Evolutionary conservation across 371 early-diverging fungal species (phyloP).

Genomic region (Smittium culicis): DNA sequence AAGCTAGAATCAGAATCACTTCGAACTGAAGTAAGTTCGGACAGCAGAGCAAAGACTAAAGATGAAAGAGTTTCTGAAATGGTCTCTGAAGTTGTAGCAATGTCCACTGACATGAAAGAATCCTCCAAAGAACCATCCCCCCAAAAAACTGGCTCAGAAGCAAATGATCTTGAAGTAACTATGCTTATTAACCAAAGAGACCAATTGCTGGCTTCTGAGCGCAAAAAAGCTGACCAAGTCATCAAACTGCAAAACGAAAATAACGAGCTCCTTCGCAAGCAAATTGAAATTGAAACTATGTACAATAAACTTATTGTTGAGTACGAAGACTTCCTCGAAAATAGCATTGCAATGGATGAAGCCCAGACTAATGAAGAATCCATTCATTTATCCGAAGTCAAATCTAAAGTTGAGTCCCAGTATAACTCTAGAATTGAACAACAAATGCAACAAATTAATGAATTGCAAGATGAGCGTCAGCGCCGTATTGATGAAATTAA

Average conservation of each 20-base stretch:
- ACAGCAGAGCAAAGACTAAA: background rate
- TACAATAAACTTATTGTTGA: conserved; percentile 63
- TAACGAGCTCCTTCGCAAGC: conserved; percentile 42
- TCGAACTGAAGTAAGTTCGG: background rate
- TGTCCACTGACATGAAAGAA: background rate
- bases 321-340: conserved; percentile 83
- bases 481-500: conserved; percentile 59
- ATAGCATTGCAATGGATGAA: conserved; percentile 79
- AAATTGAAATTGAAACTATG: conserved; percentile 56
- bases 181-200: background rate
- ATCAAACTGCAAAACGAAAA: conserved; percentile 47
- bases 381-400: conserved; percentile 61
- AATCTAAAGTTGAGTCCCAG: conserved; percentile 68
- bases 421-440: conserved; percentile 61
- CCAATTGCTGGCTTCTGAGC: background rate
- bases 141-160: background rate
- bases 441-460: conserved; percentile 66
- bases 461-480: conserved; percentile 45
- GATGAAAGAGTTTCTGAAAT: background rate
- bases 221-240: background rate
- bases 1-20: background rate
- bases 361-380: conserved; percentile 43
- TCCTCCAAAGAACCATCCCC: background rate
- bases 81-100: background rate
- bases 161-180: background rate